These are phyloP conservation scores for Obelidium mucronatum DNA, from an alignment of 192 early-diverging fungal species.

Conservation along the genomic window DNA sequence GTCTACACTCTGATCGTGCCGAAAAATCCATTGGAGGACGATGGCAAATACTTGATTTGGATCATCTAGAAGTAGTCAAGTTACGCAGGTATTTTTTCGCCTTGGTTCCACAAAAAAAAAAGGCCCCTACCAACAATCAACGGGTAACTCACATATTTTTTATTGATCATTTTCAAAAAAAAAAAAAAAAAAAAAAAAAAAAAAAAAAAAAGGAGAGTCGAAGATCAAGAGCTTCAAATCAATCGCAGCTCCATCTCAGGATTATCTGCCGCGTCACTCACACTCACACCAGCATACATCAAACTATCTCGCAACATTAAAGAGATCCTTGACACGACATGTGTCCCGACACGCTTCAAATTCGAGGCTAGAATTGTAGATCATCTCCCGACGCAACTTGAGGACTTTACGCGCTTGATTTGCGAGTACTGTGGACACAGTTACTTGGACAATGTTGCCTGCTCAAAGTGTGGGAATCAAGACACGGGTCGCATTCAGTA, in stretches of 20 bases:
- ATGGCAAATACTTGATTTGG: neutral
- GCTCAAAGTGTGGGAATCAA: neutral
- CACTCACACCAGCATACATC: neutral
- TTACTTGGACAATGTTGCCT: neutral
- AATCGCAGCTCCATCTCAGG: no score
- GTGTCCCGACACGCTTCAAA: neutral
- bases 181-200: neutral
- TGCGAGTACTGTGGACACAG: slow-evolving; percentile 1
- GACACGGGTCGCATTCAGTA: neutral
- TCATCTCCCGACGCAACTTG: neutral
- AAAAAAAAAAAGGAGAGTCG: no score
- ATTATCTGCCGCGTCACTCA: no score
- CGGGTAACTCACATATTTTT: neutral
- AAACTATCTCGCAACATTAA: neutral
- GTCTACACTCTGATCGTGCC: neutral
- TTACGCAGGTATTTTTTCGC: neutral
- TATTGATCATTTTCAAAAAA: neutral
- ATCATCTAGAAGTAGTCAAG: neutral
- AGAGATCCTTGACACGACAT: neutral
- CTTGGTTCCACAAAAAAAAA: neutral
- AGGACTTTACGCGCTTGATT: neutral
- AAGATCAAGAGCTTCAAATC: no score
- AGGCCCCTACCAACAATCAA: neutral
- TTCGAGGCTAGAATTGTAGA: neutral
- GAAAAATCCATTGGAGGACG: neutral